These are phyloP conservation scores for Arctium lappa DNA, from an alignment of 129 eudicot species.

Conservation along the genomic window DNA sequence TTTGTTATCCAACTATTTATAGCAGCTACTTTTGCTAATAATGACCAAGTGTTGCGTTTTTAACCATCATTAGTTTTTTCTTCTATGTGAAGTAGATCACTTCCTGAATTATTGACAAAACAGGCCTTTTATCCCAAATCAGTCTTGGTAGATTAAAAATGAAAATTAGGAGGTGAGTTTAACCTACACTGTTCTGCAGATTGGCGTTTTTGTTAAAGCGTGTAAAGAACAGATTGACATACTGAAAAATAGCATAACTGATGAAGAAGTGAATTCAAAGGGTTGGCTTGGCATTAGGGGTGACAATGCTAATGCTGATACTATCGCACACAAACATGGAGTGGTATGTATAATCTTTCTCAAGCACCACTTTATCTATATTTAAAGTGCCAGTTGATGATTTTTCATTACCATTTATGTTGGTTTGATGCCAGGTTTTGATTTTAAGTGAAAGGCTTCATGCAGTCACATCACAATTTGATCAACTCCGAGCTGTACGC, in stretches of 20 bases:
- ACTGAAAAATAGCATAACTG: conserved; percentile 62
- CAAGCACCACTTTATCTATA: not conserved
- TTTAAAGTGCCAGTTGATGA: not conserved
- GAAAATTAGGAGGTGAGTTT: not conserved
- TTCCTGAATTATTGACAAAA: not conserved
- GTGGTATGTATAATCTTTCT: conserved; percentile 53
- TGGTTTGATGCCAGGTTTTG: conserved; percentile 51
- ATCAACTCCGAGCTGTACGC: conserved; percentile 85
- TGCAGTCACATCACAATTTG: conserved; percentile 88
- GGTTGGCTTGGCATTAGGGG: conserved; percentile 84
- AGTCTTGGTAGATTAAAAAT: not conserved
- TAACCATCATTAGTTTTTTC: no score
- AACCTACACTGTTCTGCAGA: conserved; percentile 44
- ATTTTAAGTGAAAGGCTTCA: conserved; percentile 92
- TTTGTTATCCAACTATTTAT: not conserved
- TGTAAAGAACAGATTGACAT: conserved; percentile 91
- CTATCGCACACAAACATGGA: conserved; percentile 93
- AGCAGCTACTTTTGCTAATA: no score
- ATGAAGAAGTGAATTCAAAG: conserved; percentile 75
- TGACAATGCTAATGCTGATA: conserved; percentile 70
- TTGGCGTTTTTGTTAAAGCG: conserved; percentile 72
- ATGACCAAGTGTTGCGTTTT: no score
- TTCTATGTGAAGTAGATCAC: not conserved
- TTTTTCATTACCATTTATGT: not conserved
- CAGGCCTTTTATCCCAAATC: not conserved